Evolutionary conservation across 2,329 filamentous ascomycete species (phyloP).

Genomic region (Nannizziopsis arthrosporioides): DNA sequence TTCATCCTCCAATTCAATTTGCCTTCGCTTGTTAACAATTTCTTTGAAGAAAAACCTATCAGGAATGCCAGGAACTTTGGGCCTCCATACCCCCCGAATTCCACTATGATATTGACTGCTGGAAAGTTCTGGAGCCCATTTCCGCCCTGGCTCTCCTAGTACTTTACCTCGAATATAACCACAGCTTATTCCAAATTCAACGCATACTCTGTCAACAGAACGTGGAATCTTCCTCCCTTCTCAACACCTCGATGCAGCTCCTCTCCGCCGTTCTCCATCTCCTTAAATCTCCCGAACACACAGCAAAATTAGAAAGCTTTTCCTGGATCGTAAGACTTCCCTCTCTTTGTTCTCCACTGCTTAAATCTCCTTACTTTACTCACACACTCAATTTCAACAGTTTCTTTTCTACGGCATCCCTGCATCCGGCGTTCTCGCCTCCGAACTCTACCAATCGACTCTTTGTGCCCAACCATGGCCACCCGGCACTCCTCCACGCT

Average conservation of each 20-base stretch:
- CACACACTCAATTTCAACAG: conserved; percentile 7
- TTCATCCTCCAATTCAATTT: background rate
- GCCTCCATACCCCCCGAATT: conserved; percentile 16
- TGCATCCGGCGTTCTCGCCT: conserved; percentile 17
- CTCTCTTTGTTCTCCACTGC: background rate
- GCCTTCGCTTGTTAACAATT: conserved; percentile 13
- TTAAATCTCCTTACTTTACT: background rate
- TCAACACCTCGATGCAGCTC: conserved; percentile 18
- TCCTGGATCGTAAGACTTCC: conserved; percentile 17
- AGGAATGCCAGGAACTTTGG: conserved; percentile 17
- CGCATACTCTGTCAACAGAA: conserved; percentile 18
- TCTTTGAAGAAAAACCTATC: conserved; percentile 12
- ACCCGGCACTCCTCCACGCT: conserved; percentile 16
- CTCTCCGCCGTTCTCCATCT: conserved; percentile 18
- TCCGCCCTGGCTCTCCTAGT: conserved; percentile 14
- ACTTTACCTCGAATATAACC: conserved; percentile 18
- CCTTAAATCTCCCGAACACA: conserved; percentile 13
- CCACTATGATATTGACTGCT: conserved; percentile 15
- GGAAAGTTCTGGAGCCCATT: conserved; percentile 10
- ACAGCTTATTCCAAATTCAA: conserved; percentile 18
- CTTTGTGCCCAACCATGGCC: conserved; percentile 13
- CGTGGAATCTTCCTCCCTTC: conserved; percentile 14
- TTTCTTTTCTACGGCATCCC: conserved; percentile 18
- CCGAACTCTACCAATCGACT: conserved; percentile 18
- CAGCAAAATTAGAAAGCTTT: conserved; percentile 13